Evolutionary conservation across 306 rosid genomes (phyloP), one percentile per base, ranked within the genome.

Genomic region (Prinsepia uniflora): DNA sequence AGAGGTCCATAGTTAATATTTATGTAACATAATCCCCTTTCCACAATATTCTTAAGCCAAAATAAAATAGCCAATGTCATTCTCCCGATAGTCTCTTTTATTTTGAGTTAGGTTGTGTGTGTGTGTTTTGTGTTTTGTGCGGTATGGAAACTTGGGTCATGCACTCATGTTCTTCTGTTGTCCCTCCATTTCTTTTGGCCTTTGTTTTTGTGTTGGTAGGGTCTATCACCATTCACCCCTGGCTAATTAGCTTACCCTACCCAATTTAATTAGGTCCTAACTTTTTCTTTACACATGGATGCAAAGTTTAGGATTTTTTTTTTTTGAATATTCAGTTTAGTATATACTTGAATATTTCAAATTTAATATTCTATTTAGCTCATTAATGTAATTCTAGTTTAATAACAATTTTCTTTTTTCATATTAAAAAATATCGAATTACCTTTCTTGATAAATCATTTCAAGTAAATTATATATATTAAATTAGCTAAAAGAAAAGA

Each of bases 131-230:
- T 69, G 63, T 73, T 45, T 47, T 68, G 72, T 60, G 63, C 18
- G 43, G 61, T 50, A n/a, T 57, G 75, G 53, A 73, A 67, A 46
- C 63, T 30, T 41, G 70, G 50, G 60, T 82, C 76, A 75, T 79
- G 79, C 72, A 24, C 36, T 72, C 84, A 83, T 76, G 79, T 76
- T 83, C 72, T 42, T 44, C 11, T 39, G 44, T 41, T 43, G 8
- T 22, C 47, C 42, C 54, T 75, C 54, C 24, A 11, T 58, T 58
- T 52, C 46, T 8, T 24, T 41, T 15, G 10, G 24, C 62, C 56
- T 9, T 40, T 14, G 8, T 19, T 48, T 72, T 39, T 43, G 10
- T 19, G 40, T 46, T 68, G 24, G 52, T 24, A 15, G 36, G 42
- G 52, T 61, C 63, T n/a, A 36, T 44, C 5, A 68, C 20, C 24